Conservation (phyloP, 352 stramenopile species). For the Globisporangium ultimum region DNA sequence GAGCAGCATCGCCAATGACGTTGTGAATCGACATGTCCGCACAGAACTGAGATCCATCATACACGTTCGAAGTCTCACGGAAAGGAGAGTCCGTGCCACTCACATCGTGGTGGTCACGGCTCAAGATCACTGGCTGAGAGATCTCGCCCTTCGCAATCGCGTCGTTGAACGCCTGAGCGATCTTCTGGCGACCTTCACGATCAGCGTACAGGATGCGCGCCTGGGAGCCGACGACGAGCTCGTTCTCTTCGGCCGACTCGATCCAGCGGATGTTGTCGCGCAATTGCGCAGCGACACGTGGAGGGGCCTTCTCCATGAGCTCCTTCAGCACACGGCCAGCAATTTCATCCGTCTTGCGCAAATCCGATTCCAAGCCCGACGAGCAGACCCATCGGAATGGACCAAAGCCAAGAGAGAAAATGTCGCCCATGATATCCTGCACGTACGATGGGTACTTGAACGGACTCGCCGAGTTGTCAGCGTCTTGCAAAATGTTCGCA, state of each 20-base stretch:
- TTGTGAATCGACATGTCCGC: conserved; percentile 91
- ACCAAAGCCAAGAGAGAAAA: conserved; percentile 89
- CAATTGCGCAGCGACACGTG: conserved; percentile 67
- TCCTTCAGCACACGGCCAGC: conserved; percentile 64
- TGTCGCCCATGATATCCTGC: conserved; percentile 91
- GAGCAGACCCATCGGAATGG: conserved; percentile 90
- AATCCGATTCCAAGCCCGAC: conserved; percentile 54
- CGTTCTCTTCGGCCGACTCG: conserved; percentile 76
- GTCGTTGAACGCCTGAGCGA: conserved; percentile 84
- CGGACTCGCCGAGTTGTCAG: conserved; percentile 45
- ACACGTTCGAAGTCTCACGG: conserved; percentile 88
- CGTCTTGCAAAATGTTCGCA: conserved; percentile 66
- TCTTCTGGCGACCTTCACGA: conserved; percentile 64
- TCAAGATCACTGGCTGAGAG: conserved; percentile 73
- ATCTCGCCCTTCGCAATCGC: conserved; percentile 69
- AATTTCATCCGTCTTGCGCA: conserved; percentile 78
- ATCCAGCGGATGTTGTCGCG: conserved; percentile 87
- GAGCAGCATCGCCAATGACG: conserved; percentile 79
- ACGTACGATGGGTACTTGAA: conserved; percentile 90
- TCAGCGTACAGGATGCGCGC: conserved; percentile 88
- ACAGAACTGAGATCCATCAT: conserved; percentile 82
- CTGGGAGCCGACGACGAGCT: conserved; percentile 87
- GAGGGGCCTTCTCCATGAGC: conserved; percentile 43
- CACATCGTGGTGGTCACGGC: conserved; percentile 88
- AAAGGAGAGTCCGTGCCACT: conserved; percentile 86